Evolutionary conservation across 306 rosid species (phyloP), one percentile per base, ranked within the genome.

Genomic region (Dicorynia guianensis): DNA sequence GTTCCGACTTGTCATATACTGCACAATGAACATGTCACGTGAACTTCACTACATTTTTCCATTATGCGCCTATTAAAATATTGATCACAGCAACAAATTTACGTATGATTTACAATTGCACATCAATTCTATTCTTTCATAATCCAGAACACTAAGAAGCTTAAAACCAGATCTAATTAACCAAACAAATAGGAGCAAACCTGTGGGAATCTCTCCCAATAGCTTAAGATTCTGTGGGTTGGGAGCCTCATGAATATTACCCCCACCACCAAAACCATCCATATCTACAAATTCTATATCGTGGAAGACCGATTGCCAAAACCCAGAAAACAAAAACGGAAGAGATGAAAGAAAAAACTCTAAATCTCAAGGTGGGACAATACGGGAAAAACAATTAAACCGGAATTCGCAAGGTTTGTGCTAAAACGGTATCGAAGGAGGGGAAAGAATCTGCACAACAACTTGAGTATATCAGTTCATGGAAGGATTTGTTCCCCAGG

Each of bases 221-320:
- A 81, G 95, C 82, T 72, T 65, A 63, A 76, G 85, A 83, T 81
- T 87, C 43, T 75, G 79, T 38, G 77, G 77, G 72, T 72, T 65
- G 77, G 90, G 77, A 69, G 86, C 79, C 52, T 85, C 87, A 52
- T 87, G 88, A 81, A 87, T 33, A 72, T 79, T 57, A 77, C 73
- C 78, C 81, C 89, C 87, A 67, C 63, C 76, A 72, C 88, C 89
- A 77, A 87, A 85, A 75, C 85, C 89, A 71, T 95, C 97, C 98
- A 93, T 92, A 19, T 81, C 79, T 35, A 72, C 60, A 55, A 76
- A 36, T 52, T 49, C 61, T 68, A 15, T 10, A 35, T 11, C 56
- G 67, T 43, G 58, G 30, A 61, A 17, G 50, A 65, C 12, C 39
- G 46, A 65, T 44, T 39, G 71, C 18, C 34, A 13, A 55, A 38